A percentile compares a stretch with the other conserved stretches of the same genome.
Conservation (phyloP, 805 yeast genomes). For the Saccharomycopsis oosterbeekiorum region DNA sequence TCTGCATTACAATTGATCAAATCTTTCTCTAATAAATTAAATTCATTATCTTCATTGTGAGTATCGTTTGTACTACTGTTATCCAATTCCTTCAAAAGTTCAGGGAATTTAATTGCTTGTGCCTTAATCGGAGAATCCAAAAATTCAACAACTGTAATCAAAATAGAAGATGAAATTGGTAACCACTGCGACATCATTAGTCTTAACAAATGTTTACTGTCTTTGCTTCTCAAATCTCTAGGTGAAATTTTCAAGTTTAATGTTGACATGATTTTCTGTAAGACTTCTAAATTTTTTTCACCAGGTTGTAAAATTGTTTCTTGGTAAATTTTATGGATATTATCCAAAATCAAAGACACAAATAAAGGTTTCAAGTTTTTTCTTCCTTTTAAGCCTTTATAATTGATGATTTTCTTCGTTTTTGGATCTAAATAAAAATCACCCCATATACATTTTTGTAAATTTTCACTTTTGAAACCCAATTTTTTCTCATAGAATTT, state of each 20-base stretch:
- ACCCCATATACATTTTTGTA: slow-evolving; percentile 92
- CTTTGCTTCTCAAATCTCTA: slow-evolving; percentile 73
- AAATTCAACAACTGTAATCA: slow-evolving; percentile 74
- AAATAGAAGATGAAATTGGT: slow-evolving; percentile 79
- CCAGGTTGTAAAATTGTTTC: slow-evolving; percentile 42
- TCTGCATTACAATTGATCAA: slow-evolving; percentile 59
- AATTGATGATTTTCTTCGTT: slow-evolving; percentile 68
- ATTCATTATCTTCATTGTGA: neutral
- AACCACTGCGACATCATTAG: slow-evolving; percentile 86
- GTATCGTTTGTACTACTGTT: slow-evolving; percentile 38
- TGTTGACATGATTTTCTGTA: slow-evolving; percentile 66
- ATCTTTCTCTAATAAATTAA: slow-evolving; percentile 33
- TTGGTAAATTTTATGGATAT: slow-evolving; percentile 85
- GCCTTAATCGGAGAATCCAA: slow-evolving; percentile 77
- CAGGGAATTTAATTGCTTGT: slow-evolving; percentile 62
- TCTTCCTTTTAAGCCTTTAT: slow-evolving; percentile 53
- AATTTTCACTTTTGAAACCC: slow-evolving; percentile 70
- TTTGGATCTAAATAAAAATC: slow-evolving; percentile 85
- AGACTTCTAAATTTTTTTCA: slow-evolving; percentile 50
- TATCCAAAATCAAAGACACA: slow-evolving; percentile 78
- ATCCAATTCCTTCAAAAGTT: slow-evolving; percentile 52
- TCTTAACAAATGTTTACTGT: slow-evolving; percentile 50
- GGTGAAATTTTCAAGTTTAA: slow-evolving; percentile 60
- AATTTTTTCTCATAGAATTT: slow-evolving; percentile 74
- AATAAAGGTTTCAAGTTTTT: slow-evolving; percentile 62